These are phyloP conservation scores for Pseudisothecium myosuroides DNA, from an alignment of 225 moss, liverwort and hornwort species.

Conservation along the genomic window DNA sequence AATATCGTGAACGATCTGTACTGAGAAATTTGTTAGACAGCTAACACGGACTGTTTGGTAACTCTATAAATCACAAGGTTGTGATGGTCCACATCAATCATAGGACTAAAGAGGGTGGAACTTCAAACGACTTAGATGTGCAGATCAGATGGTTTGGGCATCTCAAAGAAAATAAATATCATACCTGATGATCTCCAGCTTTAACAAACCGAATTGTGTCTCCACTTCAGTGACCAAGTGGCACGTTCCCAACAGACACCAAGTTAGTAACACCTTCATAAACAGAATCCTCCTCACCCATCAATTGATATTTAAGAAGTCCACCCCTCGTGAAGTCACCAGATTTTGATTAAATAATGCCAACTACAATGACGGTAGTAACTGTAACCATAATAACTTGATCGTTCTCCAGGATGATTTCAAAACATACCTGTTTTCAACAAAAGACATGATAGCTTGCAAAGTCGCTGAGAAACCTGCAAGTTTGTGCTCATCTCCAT, in stretches of 20 bases:
- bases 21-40: neutral
- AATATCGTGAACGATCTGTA: neutral
- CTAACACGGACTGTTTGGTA: neutral
- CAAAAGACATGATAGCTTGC: constrained; percentile 99
- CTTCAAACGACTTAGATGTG: neutral
- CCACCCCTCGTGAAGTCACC: neutral
- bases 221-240: constrained; percentile 55
- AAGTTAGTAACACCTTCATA: constrained; percentile 13
- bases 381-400: neutral
- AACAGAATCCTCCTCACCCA: neutral
- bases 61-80: neutral
- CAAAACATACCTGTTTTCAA: constrained; percentile 65
- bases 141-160: neutral
- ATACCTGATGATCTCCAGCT: constrained; percentile 96
- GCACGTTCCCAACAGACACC: constrained; percentile 6
- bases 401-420: neutral
- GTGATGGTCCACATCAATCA: neutral
- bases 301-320: neutral
- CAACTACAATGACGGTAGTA: neutral
- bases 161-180: neutral
- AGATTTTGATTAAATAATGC: neutral
- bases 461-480: constrained; percentile 97
- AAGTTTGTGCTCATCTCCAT: constrained; percentile 95
- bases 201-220: constrained; percentile 79
- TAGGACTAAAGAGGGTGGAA: neutral